Base-by-base conservation (phyloP, 2,329 filamentous ascomycete species). In the Diaporthe sp. region DNA sequence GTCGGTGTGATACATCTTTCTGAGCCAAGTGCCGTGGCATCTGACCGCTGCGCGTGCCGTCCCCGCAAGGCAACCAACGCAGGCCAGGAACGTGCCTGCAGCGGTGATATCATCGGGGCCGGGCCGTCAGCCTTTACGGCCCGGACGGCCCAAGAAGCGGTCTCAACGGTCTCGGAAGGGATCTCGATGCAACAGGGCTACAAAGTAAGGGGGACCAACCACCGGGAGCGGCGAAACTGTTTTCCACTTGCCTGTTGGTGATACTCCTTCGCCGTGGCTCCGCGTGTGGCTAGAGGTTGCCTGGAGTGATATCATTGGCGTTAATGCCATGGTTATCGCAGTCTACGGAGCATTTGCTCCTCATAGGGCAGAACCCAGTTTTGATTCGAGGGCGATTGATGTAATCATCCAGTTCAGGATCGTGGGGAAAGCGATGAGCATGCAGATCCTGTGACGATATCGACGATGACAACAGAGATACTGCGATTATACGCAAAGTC, bases 41-140 rank as follows among this genome's bases (percentile, higher is more conserved):
- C 45, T 67, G 61, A 67, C 61, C 45, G 47, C 64, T 28, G 64
- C 7, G 45, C 8, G 30, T 33, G 22, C 30, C 38, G 22, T 67
- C 30, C 64, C 45, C 45, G 45, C 64, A 33, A 25, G 22, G 33
- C 19, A 30, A n/a, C 25, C 28, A 55, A 55, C 22, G 30, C 47
- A 40, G 33, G 25, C 38, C 28, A 64, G 50, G 15, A 25, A 64
- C 17, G 33, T 22, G 4, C 57, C 35, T 72, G 35, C 22, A 45
- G 70, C 13, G 19, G 57, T 72, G 70, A 72, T 72, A 72, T 72
- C 70, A 72, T 72, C 45, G 45, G 54, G 45, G 5, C 25, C 45
- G 57, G 47, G 45, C 47, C 57, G 57, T 28, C 33, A 28, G 47
- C 45, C 38, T 8, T 30, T 6, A 28, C 57, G 57, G 57, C 57